Conservation (phyloP, 2,329 filamentous ascomycete species). For the Fusarium ambrosium region DNA sequence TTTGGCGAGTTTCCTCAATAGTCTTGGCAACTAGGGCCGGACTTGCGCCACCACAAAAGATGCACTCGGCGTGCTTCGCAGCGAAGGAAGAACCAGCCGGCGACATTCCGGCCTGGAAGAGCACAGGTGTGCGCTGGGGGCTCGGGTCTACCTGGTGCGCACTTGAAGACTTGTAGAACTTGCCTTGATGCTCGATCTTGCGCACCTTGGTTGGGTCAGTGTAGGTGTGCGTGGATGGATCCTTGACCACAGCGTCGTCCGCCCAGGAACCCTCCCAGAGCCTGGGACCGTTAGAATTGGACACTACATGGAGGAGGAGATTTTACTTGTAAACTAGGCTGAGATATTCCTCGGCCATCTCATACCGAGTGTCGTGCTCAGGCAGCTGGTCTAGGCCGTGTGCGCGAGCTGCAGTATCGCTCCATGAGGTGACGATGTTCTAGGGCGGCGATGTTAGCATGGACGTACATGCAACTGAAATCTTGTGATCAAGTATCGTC, state of each 20-base stretch:
- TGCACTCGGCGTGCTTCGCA: conserved; percentile 46
- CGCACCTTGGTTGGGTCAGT: conserved; percentile 52
- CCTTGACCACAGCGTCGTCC: conserved; percentile 52
- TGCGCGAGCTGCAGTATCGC: conserved; percentile 75
- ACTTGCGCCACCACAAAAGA: conserved; percentile 60
- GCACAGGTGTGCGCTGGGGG: conserved; percentile 59
- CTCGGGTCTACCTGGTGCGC: conserved; percentile 50
- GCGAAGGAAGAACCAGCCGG: conserved; percentile 61
- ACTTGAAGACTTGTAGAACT: not conserved
- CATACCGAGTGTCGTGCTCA: conserved; percentile 27
- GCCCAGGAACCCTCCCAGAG: conserved; percentile 68
- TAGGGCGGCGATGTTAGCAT: not conserved
- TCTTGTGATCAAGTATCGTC: not conserved
- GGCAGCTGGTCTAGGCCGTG: conserved; percentile 65
- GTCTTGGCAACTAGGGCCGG: conserved; percentile 55
- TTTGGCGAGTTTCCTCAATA: conserved; percentile 57
- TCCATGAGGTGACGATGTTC: conserved; percentile 75
- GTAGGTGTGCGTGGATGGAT: conserved; percentile 46
- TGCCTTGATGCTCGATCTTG: conserved; percentile 52
- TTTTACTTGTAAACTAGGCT: conserved; percentile 50
- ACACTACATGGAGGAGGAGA: not conserved
- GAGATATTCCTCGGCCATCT: conserved; percentile 27
- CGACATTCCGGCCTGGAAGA: conserved; percentile 62
- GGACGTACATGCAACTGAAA: not conserved
- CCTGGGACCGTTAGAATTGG: not conserved